Evolutionary conservation across 2,329 filamentous ascomycete genomes (phyloP).

Genomic region (Saccharata proteae): DNA sequence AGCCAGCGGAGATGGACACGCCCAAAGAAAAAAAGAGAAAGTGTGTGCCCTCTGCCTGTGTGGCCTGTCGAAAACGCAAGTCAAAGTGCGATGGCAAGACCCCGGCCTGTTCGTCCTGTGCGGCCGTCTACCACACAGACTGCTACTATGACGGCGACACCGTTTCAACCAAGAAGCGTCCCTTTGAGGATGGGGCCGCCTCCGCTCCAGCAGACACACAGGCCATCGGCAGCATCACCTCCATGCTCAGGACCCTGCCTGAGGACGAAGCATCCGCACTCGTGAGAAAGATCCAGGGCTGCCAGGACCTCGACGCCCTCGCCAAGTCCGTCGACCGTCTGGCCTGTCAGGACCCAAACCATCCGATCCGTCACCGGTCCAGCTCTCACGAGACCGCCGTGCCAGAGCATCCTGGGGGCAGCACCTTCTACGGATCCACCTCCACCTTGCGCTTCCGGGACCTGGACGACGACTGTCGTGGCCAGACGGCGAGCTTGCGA

Average conservation of each 20-base stretch:
- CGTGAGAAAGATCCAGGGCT: slow-evolving; percentile 30
- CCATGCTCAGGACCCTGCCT: slow-evolving; percentile 31
- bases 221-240: slow-evolving; percentile 27
- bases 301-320: slow-evolving; percentile 27
- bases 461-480: slow-evolving; percentile 16
- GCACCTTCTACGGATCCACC: slow-evolving; percentile 25
- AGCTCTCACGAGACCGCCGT: slow-evolving; percentile 25
- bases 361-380: slow-evolving; percentile 17
- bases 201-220: slow-evolving; percentile 4
- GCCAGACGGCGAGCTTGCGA: slow-evolving; percentile 8
- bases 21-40: slow-evolving; percentile 4
- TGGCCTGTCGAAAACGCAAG: slow-evolving; percentile 39
- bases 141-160: slow-evolving; percentile 39
- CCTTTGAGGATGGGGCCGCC: slow-evolving; percentile 9
- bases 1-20: not conserved
- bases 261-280: slow-evolving; percentile 32
- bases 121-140: slow-evolving; percentile 37
- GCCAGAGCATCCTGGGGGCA: slow-evolving; percentile 20
- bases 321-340: slow-evolving; percentile 21
- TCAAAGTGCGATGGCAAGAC: slow-evolving; percentile 40
- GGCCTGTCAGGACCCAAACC: not conserved
- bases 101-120: slow-evolving; percentile 39
- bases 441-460: slow-evolving; percentile 24
- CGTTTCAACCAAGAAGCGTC: slow-evolving; percentile 25
- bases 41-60: slow-evolving; percentile 23